phyloP scores from a whole-genome alignment of 2,329 filamentous ascomycete species.

The Pseudohalonectria lignicola region DNA sequence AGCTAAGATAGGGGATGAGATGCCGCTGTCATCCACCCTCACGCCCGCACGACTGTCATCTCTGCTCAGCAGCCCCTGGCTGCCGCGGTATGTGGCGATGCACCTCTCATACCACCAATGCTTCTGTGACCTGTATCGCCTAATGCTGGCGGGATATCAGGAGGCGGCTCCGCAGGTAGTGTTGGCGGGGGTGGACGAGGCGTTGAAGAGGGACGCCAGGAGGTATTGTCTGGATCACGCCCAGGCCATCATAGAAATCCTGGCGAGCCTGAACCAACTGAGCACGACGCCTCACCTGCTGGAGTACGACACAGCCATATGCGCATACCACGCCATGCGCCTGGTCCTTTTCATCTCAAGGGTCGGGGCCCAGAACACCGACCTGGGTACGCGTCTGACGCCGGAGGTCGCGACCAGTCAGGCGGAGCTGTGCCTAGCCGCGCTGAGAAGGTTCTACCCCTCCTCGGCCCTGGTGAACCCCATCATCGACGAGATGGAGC shows the following conservation, averaged over 20 bases:
- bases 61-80: conserved; percentile 4
- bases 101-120: conserved; percentile 42
- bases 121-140: conserved; percentile 37
- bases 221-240: conserved; percentile 23
- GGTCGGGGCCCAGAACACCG: conserved; percentile 5
- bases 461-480: conserved; percentile 12
- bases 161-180: conserved; percentile 31
- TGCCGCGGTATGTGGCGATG: conserved; percentile 28
- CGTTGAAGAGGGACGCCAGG: conserved; percentile 22
- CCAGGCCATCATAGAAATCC: conserved; percentile 22
- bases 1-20: conserved; percentile 6
- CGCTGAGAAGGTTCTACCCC: conserved; percentile 15
- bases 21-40: conserved; percentile 9
- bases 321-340: conserved; percentile 27
- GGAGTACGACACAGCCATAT: conserved; percentile 29
- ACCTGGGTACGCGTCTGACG: conserved; percentile 5
- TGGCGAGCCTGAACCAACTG: conserved; percentile 16
- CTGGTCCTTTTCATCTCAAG: conserved; percentile 19
- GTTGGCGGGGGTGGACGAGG: conserved; percentile 28
- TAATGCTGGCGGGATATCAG: conserved; percentile 33
- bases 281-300: conserved; percentile 15
- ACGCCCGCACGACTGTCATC: conserved; percentile 5
- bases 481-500: conserved; percentile 15
- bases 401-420: conserved; percentile 14
- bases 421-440: conserved; percentile 15